Evolutionary conservation across 805 yeast species (phyloP).

Genomic region (Candida endomychidarum): DNA sequence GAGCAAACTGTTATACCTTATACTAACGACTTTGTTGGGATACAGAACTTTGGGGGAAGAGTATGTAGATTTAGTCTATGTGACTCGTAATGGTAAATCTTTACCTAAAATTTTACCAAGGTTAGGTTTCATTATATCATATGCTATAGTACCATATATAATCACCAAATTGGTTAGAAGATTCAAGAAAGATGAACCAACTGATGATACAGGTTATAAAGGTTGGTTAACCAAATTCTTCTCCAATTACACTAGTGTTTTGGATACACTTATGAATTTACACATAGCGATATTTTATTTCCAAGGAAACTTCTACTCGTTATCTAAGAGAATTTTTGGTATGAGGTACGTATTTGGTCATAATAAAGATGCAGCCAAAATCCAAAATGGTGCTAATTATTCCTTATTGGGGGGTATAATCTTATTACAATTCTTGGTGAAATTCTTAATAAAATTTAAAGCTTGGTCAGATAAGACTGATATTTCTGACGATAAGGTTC

Average conservation of each 20-base stretch:
- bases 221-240: slow-evolving; percentile 21
- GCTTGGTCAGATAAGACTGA: slow-evolving; percentile 21
- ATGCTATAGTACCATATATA: slow-evolving; percentile 63
- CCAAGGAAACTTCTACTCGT: slow-evolving; percentile 75
- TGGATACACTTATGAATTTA: slow-evolving; percentile 58
- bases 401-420: slow-evolving; percentile 70
- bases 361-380: slow-evolving; percentile 42
- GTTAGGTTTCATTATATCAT: slow-evolving; percentile 57
- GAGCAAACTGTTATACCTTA: slow-evolving; percentile 63
- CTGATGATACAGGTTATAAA: slow-evolving; percentile 6
- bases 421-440: slow-evolving; percentile 51
- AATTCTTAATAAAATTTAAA: slow-evolving; percentile 35
- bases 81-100: slow-evolving; percentile 49
- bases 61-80: slow-evolving; percentile 79
- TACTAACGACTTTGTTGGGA: slow-evolving; percentile 72
- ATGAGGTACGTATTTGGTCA: slow-evolving; percentile 77
- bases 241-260: slow-evolving; percentile 43
- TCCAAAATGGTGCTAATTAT: slow-evolving; percentile 58
- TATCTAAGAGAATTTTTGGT: slow-evolving; percentile 76
- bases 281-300: slow-evolving; percentile 84
- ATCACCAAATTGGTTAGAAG: slow-evolving; percentile 31
- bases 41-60: slow-evolving; percentile 91
- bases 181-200: slow-evolving; percentile 16
- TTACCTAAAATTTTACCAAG: slow-evolving; percentile 50
- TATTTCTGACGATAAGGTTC: slow-evolving; percentile 14